These are phyloP conservation scores for Coemansia sp. DNA, from an alignment of 192 early-diverging fungal genomes.

Conservation along the genomic window DNA sequence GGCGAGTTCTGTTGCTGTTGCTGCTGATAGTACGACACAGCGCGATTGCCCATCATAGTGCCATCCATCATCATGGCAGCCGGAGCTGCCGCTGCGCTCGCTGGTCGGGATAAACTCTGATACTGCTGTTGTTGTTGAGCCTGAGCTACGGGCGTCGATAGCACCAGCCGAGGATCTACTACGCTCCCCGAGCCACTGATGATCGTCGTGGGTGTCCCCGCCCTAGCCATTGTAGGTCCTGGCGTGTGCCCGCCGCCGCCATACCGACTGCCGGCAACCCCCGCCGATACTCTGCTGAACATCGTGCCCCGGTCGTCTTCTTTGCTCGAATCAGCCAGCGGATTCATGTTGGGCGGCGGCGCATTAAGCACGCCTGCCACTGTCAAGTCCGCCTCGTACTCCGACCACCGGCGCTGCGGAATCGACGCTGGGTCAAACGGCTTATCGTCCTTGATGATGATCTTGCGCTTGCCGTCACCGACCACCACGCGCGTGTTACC, in stretches of 20 bases:
- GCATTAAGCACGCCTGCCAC: constrained; percentile 42
- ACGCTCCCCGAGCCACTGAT: constrained; percentile 27
- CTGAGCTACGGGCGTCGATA: constrained; percentile 44
- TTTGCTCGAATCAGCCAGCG: constrained; percentile 29
- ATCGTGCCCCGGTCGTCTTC: constrained; percentile 33
- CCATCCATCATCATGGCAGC: constrained; percentile 5
- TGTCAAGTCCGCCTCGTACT: constrained; percentile 79
- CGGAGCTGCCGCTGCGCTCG: not conserved
- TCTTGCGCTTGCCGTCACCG: constrained; percentile 65
- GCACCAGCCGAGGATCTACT: constrained; percentile 27
- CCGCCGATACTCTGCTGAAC: constrained; percentile 26
- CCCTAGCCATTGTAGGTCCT: constrained; percentile 14
- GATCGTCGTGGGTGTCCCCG: constrained; percentile 34
- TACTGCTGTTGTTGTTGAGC: constrained; percentile 37
- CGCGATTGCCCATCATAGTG: constrained; percentile 16
- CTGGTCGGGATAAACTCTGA: not conserved
- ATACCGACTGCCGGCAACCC: constrained; percentile 15
- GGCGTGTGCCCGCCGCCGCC: constrained; percentile 17
- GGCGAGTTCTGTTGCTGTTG: constrained; percentile 9
- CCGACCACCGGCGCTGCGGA: constrained; percentile 82
- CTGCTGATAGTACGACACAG: constrained; percentile 24
- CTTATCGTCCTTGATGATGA: constrained; percentile 68
- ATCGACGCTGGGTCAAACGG: constrained; percentile 88
- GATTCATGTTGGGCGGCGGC: constrained; percentile 49
- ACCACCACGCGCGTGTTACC: constrained; percentile 61